Percentiles rank a stretch among this genome's conserved stretches.
Evolutionary conservation across 176 grass and related monocot species (phyloP).

Genomic region (Triticum timopheevii): DNA sequence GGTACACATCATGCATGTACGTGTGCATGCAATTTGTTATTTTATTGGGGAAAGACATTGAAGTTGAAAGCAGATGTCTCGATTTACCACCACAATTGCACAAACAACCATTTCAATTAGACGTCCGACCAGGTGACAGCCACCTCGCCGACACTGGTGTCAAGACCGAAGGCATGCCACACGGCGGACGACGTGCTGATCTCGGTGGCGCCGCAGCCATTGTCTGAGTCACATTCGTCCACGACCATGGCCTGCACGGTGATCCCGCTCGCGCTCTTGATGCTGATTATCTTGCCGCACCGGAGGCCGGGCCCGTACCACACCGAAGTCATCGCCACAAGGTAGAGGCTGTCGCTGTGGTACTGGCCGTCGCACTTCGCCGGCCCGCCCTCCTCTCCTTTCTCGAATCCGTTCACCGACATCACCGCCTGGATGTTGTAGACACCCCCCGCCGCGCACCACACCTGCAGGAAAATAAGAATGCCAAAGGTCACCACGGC

Average conservation of each 20-base stretch:
- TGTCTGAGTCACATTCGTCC: constrained; percentile 29
- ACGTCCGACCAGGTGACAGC: constrained; percentile 39
- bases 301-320: constrained; percentile 5
- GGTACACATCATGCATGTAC: too few species aligned
- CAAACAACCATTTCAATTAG: not conserved
- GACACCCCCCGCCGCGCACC: not conserved
- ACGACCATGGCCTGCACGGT: constrained; percentile 29
- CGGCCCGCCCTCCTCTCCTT: not conserved
- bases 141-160: constrained; percentile 23
- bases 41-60: too few species aligned
- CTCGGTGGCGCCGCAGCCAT: constrained; percentile 29
- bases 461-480: not conserved
- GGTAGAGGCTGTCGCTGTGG: constrained; percentile 8
- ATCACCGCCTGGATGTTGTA: not conserved
- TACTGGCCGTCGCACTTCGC: not conserved
- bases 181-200: constrained; percentile 34
- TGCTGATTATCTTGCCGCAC: constrained; percentile 17
- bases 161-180: constrained; percentile 40
- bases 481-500: too few species aligned
- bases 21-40: too few species aligned
- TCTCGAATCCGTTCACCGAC: not conserved
- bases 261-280: not conserved
- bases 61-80: too few species aligned
- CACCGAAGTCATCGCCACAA: constrained; percentile 4
- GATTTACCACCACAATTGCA: too few species aligned